Conservation (phyloP, 106 monocot species). For the Xerophyta viscosa region DNA sequence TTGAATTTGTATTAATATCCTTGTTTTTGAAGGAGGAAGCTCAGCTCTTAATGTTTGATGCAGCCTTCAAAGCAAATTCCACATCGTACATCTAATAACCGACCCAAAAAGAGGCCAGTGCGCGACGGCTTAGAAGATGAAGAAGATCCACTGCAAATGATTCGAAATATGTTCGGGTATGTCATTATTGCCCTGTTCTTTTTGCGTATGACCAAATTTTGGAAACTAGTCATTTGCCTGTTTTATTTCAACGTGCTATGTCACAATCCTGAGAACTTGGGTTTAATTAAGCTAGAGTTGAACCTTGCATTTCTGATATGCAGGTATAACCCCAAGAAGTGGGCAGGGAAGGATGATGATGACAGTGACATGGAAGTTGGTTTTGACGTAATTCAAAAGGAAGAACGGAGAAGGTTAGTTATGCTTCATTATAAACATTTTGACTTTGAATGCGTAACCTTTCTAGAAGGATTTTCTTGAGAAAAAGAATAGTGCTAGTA, state of each 20-base stretch:
- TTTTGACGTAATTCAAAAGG: slow-evolving; percentile 43
- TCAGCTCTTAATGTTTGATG: slow-evolving; percentile 4
- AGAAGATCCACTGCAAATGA: slow-evolving; percentile 34
- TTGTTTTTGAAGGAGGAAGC: too few relatives aligned
- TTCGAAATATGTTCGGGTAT: slow-evolving; percentile 59
- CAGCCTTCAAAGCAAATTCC: slow-evolving; percentile 42
- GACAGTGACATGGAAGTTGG: slow-evolving; percentile 68
- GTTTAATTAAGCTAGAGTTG: too few relatives aligned
- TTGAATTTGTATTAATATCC: too few relatives aligned
- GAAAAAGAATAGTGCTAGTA: too few relatives aligned
- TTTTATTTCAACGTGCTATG: too few relatives aligned
- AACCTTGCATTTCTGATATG: neutral
- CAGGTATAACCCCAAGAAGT: slow-evolving; percentile 58
- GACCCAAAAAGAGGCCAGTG: slow-evolving; percentile 29
- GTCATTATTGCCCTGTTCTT: slow-evolving; percentile 1
- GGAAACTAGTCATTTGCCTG: too few relatives aligned
- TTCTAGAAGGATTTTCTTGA: neutral
- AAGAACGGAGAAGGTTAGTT: slow-evolving; percentile 48
- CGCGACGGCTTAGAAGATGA: slow-evolving; percentile 23
- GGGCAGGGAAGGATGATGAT: slow-evolving; percentile 30
- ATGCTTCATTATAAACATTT: neutral
- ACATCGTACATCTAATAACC: slow-evolving; percentile 13
- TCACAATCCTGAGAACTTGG: too few relatives aligned
- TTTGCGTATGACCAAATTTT: too few relatives aligned
- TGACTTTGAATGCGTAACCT: neutral